Evolutionary conservation across 495 filamentous ascomycete species (phyloP), one percentile per base, ranked within the genome.

Genomic region (Hyphodiscus hymeniophilus): DNA sequence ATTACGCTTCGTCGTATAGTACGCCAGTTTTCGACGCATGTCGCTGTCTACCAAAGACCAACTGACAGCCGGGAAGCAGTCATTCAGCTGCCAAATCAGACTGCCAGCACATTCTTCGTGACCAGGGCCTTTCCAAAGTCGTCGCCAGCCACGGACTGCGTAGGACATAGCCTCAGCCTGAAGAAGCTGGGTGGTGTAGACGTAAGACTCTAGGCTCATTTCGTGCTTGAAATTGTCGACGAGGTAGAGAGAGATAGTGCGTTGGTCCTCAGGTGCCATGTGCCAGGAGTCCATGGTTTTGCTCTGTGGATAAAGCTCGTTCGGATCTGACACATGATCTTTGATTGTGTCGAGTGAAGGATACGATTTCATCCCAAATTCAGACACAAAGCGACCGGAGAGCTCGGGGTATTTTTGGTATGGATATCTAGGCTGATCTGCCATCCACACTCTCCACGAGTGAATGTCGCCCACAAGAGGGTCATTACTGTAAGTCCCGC

Each of bases 1-100:
- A 5, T 26, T 35, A 10, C 33, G 33, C 4, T 24, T 28, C 12
- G 39, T 23, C 12, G 45, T 22, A 22, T 28, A 48, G 22, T 28
- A 48, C 15, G 45, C 34, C 20, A 38, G 18, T 30, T 48, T 48
- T 12, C 7, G 33, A 28, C 33, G 34, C 5, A 38, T 18, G n/a
- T 34, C 38, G 45, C 30, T 28, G 18, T 48, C 45, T 20, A 48
- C 22, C 23, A 48, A 21, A 18, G 45, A 32, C 34, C 34, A 38
- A 20, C 28, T 34, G 6, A 23, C 39, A 17, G 17, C 45, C 7
- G 33, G 45, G 33, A 32, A 48, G 15, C 33, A 38, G 16, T 38
- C 33, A n/a, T 48, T 48, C 3, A 40, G 22, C 45, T 48, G 45
- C 45, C 45, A 48, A 15, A 48, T 17, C 3, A 48, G 22, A 4